phyloP scores from a whole-genome alignment of 257 asterid genomes.

The Handroanthus guayacan region DNA sequence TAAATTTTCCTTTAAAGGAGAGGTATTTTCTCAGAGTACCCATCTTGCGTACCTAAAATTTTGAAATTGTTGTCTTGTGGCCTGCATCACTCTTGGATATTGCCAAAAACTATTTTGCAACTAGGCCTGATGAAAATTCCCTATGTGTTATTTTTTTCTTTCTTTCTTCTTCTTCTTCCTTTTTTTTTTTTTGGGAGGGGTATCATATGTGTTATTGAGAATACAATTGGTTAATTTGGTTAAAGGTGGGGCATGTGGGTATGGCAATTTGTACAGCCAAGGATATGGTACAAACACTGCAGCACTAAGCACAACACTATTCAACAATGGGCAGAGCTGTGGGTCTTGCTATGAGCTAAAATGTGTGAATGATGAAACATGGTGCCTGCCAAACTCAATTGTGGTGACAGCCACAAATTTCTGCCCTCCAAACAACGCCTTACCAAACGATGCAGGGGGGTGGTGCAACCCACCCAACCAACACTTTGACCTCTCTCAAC shows the following conservation, averaged over 20 bases:
- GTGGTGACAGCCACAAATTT: slow-evolving; percentile 53
- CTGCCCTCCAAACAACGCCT: slow-evolving; percentile 52
- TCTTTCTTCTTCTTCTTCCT: too few species aligned
- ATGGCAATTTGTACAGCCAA: slow-evolving; percentile 48
- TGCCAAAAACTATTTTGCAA: too few species aligned
- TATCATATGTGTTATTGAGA: too few species aligned
- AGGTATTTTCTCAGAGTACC: too few species aligned
- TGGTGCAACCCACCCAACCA: slow-evolving; percentile 61
- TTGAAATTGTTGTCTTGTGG: too few species aligned
- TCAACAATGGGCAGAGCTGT: slow-evolving; percentile 50
- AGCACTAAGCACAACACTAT: slow-evolving; percentile 49
- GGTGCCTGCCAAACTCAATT: slow-evolving; percentile 43
- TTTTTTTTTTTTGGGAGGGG: too few species aligned
- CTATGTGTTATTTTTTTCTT: too few species aligned
- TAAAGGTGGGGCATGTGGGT: slow-evolving; percentile 46
- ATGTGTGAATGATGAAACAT: slow-evolving; percentile 39
- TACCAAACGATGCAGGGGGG: slow-evolving; percentile 49
- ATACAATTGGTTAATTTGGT: too few species aligned
- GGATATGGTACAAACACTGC: slow-evolving; percentile 57
- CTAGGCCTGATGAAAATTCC: too few species aligned
- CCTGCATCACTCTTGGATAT: too few species aligned
- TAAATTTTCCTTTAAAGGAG: too few species aligned
- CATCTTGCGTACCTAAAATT: too few species aligned
- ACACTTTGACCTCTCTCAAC: slow-evolving; percentile 58
- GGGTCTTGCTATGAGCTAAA: slow-evolving; percentile 53